A percentile compares a stretch with the other conserved stretches of the same genome.
Conservation (phyloP, 257 asterid genomes). For the Nemophila menziesii region DNA sequence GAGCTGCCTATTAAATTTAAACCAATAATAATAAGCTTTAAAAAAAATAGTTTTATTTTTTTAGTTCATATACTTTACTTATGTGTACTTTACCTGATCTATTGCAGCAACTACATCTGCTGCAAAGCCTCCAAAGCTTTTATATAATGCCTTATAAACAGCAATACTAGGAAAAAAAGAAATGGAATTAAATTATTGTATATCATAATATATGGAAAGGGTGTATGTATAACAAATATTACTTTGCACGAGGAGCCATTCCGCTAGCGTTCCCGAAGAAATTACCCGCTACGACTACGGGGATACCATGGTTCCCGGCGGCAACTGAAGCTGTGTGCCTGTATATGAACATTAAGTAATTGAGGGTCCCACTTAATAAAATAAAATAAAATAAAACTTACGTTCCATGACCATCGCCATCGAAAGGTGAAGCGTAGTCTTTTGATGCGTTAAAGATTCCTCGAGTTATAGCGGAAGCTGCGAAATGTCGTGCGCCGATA, state of each 20-base stretch:
- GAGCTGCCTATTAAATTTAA: slow-evolving; percentile 72
- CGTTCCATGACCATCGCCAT: slow-evolving; percentile 99
- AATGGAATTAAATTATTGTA: slow-evolving; percentile 14
- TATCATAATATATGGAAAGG: not conserved
- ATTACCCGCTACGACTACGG: slow-evolving; percentile 86
- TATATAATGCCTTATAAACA: slow-evolving; percentile 89
- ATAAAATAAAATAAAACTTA: slow-evolving; percentile 25
- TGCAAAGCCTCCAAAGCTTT: slow-evolving; percentile 99
- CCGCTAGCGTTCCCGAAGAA: slow-evolving; percentile 97
- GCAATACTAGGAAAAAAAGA: slow-evolving; percentile 50
- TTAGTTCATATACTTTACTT: too few species aligned
- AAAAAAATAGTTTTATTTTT: too few species aligned
- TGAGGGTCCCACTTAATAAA: not conserved
- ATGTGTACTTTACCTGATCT: slow-evolving; percentile 90
- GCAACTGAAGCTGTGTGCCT: slow-evolving; percentile 96
- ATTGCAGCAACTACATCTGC: slow-evolving; percentile 99
- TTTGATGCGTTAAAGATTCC: slow-evolving; percentile 92
- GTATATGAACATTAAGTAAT: slow-evolving; percentile 1
- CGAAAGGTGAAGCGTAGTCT: slow-evolving; percentile 94
- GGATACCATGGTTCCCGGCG: slow-evolving; percentile 92
- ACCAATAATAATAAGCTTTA: too few species aligned
- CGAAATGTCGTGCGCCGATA: slow-evolving; percentile 95
- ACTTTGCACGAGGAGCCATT: slow-evolving; percentile 99
- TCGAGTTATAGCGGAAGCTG: slow-evolving; percentile 94
- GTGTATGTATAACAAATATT: slow-evolving; percentile 15